Evolutionary conservation across 2,329 filamentous ascomycete species (phyloP).

Genomic region (Bipolaris cookei): DNA sequence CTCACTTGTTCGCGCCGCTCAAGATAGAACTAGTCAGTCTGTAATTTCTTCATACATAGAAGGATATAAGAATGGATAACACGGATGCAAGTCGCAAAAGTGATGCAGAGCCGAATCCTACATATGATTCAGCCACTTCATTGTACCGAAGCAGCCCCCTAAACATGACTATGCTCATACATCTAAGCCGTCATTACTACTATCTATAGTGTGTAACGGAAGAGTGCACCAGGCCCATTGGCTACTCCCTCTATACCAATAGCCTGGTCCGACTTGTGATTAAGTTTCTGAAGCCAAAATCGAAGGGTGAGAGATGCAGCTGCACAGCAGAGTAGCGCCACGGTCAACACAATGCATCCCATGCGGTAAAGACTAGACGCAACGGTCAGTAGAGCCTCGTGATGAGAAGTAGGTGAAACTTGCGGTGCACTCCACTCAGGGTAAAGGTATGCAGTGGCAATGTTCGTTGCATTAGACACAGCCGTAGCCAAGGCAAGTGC

Average conservation of each 20-base stretch:
- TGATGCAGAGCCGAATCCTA: too few species aligned
- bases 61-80: background rate
- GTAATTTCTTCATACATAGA: background rate
- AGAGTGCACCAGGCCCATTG: slow-evolving; percentile 18
- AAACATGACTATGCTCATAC: background rate
- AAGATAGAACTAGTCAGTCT: too few species aligned
- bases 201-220: slow-evolving; percentile 19
- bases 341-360: slow-evolving; percentile 30
- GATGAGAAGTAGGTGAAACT: background rate
- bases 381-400: background rate
- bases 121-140: background rate
- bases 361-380: slow-evolving; percentile 23
- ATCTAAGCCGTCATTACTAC: background rate
- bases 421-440: slow-evolving; percentile 27
- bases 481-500: slow-evolving; percentile 42
- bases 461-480: slow-evolving; percentile 45
- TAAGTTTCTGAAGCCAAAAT: slow-evolving; percentile 27
- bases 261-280: slow-evolving; percentile 19
- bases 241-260: slow-evolving; percentile 23
- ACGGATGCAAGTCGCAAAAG: background rate
- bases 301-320: slow-evolving; percentile 19
- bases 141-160: too few species aligned
- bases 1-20: background rate
- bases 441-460: slow-evolving; percentile 41
- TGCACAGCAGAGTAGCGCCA: slow-evolving; percentile 24